Percentiles rank a stretch among this genome's conserved stretches.
phyloP scores from a whole-genome alignment of 306 rosid species.

The Luffa aegyptiaca region DNA sequence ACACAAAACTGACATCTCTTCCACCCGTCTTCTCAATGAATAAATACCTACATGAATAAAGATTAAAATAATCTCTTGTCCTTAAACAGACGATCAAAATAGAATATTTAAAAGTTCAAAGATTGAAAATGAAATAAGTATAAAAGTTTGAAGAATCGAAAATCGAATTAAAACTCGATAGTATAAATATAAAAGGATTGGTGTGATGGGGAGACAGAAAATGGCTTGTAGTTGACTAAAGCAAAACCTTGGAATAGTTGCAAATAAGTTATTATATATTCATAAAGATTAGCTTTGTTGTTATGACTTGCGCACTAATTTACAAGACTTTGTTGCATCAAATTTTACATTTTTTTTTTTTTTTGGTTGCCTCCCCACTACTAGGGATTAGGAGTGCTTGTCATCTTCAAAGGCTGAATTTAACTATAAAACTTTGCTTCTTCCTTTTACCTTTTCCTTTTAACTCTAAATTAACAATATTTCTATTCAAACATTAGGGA shows the following conservation, averaged over 20 bases:
- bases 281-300: neutral
- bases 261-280: neutral
- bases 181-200: neutral
- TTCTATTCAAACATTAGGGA: too few relatives aligned
- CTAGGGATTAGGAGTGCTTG: slow-evolving; percentile 7
- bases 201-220: neutral
- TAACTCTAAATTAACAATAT: neutral
- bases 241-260: neutral
- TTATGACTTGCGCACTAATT: slow-evolving; percentile 10
- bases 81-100: neutral
- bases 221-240: slow-evolving; percentile 7
- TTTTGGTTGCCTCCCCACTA: slow-evolving; percentile 27
- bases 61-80: neutral
- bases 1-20: too few relatives aligned
- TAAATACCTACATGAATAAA: too few relatives aligned
- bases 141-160: neutral
- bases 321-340: slow-evolving; percentile 9
- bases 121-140: neutral
- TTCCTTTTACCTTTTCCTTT: neutral
- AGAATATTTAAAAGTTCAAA: neutral
- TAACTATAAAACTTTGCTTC: slow-evolving; percentile 1
- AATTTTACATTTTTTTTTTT: neutral
- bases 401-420: neutral
- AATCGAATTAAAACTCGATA: neutral
- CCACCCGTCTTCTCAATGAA: too few relatives aligned